Evolutionary conservation across 352 stramenopile species (phyloP).

Genomic region (Pythium myriotylum): DNA sequence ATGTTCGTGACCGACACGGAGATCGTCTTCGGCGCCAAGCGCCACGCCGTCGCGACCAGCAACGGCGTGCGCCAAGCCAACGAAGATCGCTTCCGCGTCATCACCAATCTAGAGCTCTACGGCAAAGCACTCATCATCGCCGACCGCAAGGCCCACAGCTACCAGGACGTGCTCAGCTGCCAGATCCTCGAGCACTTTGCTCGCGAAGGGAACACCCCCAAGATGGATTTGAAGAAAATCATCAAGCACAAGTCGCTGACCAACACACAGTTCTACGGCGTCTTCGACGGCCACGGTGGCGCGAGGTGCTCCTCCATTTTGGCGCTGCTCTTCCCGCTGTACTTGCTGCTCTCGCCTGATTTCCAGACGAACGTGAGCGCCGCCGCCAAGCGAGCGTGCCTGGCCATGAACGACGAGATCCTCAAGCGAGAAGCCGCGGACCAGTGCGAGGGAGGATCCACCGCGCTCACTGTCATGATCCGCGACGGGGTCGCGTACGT

Average conservation of each 20-base stretch:
- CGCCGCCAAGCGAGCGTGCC: slow-evolving; percentile 47
- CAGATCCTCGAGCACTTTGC: slow-evolving; percentile 55
- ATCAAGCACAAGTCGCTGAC: slow-evolving; percentile 32
- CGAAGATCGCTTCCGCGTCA: slow-evolving; percentile 74
- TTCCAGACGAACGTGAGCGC: slow-evolving; percentile 45
- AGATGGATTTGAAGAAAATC: slow-evolving; percentile 43
- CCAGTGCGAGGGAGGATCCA: slow-evolving; percentile 62
- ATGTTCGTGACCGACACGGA: slow-evolving; percentile 48
- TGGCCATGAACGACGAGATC: slow-evolving; percentile 73
- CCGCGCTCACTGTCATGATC: slow-evolving; percentile 63
- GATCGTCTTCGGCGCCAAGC: slow-evolving; percentile 50
- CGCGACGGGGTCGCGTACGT: slow-evolving; percentile 48
- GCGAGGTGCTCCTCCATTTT: slow-evolving; percentile 59
- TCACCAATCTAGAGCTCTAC: slow-evolving; percentile 70
- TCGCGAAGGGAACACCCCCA: slow-evolving; percentile 38
- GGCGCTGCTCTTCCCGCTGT: slow-evolving; percentile 68
- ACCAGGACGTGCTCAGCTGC: slow-evolving; percentile 36
- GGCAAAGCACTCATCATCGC: slow-evolving; percentile 47
- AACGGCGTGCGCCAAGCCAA: slow-evolving; percentile 54
- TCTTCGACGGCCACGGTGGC: too few species aligned
- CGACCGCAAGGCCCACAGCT: slow-evolving; percentile 31
- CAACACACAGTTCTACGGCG: slow-evolving; percentile 70
- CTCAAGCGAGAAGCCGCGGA: slow-evolving; percentile 48
- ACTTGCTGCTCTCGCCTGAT: slow-evolving; percentile 56
- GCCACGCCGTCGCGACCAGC: slow-evolving; percentile 45